Evolutionary conservation across 371 early-diverging fungal genomes (phyloP), one percentile per base, ranked within the genome.

Genomic region (Apophysomyces variabilis): DNA sequence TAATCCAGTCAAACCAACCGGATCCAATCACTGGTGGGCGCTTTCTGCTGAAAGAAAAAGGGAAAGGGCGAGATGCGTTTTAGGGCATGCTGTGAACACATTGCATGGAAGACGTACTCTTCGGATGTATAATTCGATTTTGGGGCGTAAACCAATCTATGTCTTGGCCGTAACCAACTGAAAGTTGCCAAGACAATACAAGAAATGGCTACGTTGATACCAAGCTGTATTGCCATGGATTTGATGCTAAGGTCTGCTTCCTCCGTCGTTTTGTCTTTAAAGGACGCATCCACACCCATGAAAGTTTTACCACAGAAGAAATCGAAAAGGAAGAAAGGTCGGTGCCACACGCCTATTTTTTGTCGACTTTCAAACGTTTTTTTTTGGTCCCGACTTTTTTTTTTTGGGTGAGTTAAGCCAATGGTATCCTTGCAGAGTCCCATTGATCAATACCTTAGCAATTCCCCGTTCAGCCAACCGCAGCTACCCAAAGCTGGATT

Each of bases 1-100:
- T 70, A 38, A 91, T 71, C 93, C 94, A 94, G 11, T 87, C 82
- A 44, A 90, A 83, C 59, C 87, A 83, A 13, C 85, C 85, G 5
- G 74, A 68, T 7, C 73, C 78, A 58, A 93, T 81, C 9, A 80
- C 75, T 13, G 88, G 90, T n/a, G 94, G 90, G 7, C 83, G 82
- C 59, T 88, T 85, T 5, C 90, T 90, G 72, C 44, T 46, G 59
- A 35, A 57, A 65, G 38, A 60, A 26, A 57, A 36, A 44, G 12
- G 35, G 5, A 13, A 26, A 60, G 11, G 3, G 32, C 32, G 32
- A 26, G 32, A 26, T 26, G 32, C 3, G 3, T 26, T 26, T 26
- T 26, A 26, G 32, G 32, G 32, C 57, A 47, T 39, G 26, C 14
- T 37, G 41, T 44, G 43, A 47, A 26, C 38, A 59, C 60, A 50